Conservation (phyloP, 2,329 filamentous ascomycete genomes). For the Hymenoscyphus albidus region DNA sequence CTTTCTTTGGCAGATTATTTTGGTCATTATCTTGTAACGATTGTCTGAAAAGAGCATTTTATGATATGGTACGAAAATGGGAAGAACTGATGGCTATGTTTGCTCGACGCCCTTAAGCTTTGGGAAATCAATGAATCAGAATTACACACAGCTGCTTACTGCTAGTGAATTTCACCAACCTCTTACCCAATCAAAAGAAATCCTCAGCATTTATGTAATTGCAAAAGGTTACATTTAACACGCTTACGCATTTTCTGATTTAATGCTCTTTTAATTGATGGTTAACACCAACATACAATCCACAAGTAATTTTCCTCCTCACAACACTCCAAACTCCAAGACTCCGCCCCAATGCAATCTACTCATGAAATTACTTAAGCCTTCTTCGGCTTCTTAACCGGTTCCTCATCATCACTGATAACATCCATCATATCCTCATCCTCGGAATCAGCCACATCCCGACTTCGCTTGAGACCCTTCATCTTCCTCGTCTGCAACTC, state of each 20-base stretch:
- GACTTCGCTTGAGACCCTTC: conserved; percentile 91
- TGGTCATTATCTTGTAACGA: background rate
- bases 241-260: background rate
- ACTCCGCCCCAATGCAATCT: background rate
- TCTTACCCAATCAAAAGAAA: too few species aligned
- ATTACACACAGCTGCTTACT: too few species aligned
- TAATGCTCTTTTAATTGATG: background rate
- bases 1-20: background rate
- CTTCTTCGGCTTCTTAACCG: conserved; percentile 31
- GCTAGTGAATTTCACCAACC: too few species aligned
- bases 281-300: background rate
- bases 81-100: background rate
- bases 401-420: conserved; percentile 36
- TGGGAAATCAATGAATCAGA: background rate
- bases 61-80: too few species aligned
- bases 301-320: background rate
- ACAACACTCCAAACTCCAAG: background rate
- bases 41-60: background rate
- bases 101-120: background rate
- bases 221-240: too few species aligned
- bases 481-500: conserved; percentile 95
- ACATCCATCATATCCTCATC: conserved; percentile 47
- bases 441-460: conserved; percentile 55
- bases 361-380: conserved; percentile 15
- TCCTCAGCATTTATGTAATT: too few species aligned